Conservation (phyloP, 1,284 basidiomycete species). For the Boletus mariae region DNA sequence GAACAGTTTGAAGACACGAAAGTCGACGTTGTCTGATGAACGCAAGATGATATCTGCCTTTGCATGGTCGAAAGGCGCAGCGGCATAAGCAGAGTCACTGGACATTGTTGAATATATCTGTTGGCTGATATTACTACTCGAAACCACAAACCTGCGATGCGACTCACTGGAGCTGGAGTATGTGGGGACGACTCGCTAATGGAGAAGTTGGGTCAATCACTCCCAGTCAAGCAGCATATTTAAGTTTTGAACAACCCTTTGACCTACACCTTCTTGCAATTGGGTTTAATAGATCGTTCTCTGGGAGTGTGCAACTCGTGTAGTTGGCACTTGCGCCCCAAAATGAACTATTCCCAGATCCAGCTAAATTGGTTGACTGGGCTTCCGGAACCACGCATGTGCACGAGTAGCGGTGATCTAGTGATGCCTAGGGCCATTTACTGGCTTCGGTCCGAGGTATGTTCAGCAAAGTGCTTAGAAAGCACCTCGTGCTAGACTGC, state of each 20-base stretch:
- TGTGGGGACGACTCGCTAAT: background rate
- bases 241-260: background rate
- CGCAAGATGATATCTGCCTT: slow-evolving; percentile 13
- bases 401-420: too few relatives aligned
- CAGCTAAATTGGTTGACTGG: too few relatives aligned
- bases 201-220: background rate
- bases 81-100: background rate
- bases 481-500: too few relatives aligned
- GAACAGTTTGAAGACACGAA: slow-evolving; percentile 15
- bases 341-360: too few relatives aligned
- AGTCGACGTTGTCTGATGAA: slow-evolving; percentile 9
- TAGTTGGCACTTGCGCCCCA: too few relatives aligned
- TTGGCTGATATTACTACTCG: background rate
- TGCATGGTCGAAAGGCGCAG: slow-evolving; percentile 10
- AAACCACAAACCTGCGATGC: slow-evolving; percentile 6
- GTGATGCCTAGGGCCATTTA: too few relatives aligned
- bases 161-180: background rate
- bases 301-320: too few relatives aligned
- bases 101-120: slow-evolving; percentile 2
- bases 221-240: background rate
- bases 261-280: background rate
- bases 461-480: too few relatives aligned
- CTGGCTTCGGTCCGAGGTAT: too few relatives aligned
- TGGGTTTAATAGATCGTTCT: too few relatives aligned
- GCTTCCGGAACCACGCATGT: too few relatives aligned